These are phyloP conservation scores for Solioccasus polychromus DNA, from an alignment of 768 basidiomycete species.

Conservation along the genomic window DNA sequence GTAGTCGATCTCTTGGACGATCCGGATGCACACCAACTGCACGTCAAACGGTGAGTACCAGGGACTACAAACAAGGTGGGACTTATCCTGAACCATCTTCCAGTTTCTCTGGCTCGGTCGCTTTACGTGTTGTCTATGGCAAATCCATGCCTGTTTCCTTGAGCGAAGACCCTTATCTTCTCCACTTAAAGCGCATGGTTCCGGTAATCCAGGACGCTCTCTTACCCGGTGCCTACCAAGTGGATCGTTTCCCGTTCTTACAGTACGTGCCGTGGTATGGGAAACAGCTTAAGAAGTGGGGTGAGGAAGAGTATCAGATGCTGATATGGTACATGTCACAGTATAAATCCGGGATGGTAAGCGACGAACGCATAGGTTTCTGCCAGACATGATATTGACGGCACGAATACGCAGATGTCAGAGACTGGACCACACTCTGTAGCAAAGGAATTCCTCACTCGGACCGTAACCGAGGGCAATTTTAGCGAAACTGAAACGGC, in stretches of 20 bases:
- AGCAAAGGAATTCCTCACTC: constrained; percentile 51
- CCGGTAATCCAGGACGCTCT: constrained; percentile 31
- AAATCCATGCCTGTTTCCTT: constrained; percentile 20
- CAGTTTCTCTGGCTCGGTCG: constrained; percentile 28
- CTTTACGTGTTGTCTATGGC: constrained; percentile 28
- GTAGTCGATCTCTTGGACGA: constrained; percentile 22
- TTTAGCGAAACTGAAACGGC: constrained; percentile 52
- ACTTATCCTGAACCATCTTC: no score
- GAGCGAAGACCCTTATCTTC: constrained; percentile 18
- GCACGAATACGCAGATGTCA: constrained; percentile 2
- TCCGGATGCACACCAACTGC: constrained; percentile 21
- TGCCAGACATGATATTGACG: background rate
- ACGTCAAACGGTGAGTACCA: constrained; percentile 39
- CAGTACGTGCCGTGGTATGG: constrained; percentile 61
- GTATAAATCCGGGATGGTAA: constrained; percentile 45
- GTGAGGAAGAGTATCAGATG: constrained; percentile 48
- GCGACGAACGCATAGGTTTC: background rate
- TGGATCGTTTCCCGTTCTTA: constrained; percentile 36
- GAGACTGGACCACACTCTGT: constrained; percentile 34
- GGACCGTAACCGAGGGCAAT: constrained; percentile 42
- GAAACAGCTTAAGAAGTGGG: constrained; percentile 50
- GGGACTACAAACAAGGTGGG: no score
- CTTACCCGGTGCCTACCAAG: constrained; percentile 31
- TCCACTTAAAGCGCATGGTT: constrained; percentile 29
- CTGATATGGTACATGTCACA: constrained; percentile 46